Conservation (phyloP, 2,329 filamentous ascomycete genomes). For the Colletotrichum coccodes region DNA sequence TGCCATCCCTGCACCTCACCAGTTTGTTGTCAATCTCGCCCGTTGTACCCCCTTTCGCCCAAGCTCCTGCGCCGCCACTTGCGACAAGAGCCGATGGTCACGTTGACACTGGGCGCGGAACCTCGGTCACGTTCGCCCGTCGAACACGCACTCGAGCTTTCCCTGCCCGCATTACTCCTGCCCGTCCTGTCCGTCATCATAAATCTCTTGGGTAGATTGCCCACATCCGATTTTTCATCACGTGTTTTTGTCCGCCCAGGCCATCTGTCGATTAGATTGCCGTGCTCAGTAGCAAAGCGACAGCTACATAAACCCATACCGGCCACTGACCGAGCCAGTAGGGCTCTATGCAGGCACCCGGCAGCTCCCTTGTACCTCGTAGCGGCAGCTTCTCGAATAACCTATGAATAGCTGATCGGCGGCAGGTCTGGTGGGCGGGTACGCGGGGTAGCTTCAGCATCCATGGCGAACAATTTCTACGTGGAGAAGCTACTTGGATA, state of each 20-base stretch:
- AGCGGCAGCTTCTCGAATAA: not conserved
- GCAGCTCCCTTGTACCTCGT: not conserved
- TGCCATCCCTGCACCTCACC: conserved; percentile 19
- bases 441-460: not conserved
- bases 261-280: too few relatives aligned
- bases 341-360: conserved; percentile 17
- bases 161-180: not conserved
- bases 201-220: not conserved
- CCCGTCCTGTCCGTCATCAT: not conserved
- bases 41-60: not conserved
- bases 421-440: not conserved
- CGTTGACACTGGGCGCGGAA: conserved; percentile 19
- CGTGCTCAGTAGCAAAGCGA: too few relatives aligned
- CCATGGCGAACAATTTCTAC: not conserved
- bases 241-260: not conserved
- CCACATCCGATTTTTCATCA: not conserved
- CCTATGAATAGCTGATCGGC: not conserved
- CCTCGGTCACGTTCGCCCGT: conserved; percentile 24
- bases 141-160: conserved; percentile 6
- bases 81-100: conserved; percentile 17
- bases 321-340: not conserved
- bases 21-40: not conserved
- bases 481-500: conserved; percentile 10
- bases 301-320: not conserved
- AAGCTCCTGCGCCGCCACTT: conserved; percentile 10